These are phyloP conservation scores for Cladosporium cucumerinum DNA, from an alignment of 2,329 filamentous ascomycete species.

Conservation along the genomic window DNA sequence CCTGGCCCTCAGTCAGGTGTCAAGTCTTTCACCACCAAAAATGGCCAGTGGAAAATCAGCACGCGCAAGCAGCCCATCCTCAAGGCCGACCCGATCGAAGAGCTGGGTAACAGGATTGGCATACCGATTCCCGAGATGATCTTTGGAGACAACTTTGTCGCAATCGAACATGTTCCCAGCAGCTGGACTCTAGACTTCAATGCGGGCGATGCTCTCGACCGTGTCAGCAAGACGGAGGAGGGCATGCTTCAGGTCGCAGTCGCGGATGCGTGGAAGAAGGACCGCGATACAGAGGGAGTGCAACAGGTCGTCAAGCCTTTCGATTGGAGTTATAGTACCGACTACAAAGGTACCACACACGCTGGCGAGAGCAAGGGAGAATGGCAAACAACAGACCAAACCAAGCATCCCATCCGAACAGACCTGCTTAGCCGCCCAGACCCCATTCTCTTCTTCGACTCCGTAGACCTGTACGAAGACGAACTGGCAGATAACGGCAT, in stretches of 20 bases:
- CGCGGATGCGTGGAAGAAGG: slow-evolving; percentile 80
- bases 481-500: slow-evolving; percentile 98
- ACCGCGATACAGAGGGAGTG: slow-evolving; percentile 73
- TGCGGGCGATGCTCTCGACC: slow-evolving; percentile 81
- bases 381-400: slow-evolving; percentile 31
- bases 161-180: slow-evolving; percentile 68
- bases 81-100: slow-evolving; percentile 84
- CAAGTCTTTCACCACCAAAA: slow-evolving; percentile 26
- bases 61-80: slow-evolving; percentile 92
- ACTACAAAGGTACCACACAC: slow-evolving; percentile 70
- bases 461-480: slow-evolving; percentile 94
- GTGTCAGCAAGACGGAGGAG: slow-evolving; percentile 88
- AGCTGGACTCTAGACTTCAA: slow-evolving; percentile 79
- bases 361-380: slow-evolving; percentile 16
- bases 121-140: slow-evolving; percentile 98
- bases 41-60: slow-evolving; percentile 52
- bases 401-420: slow-evolving; percentile 67
- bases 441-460: slow-evolving; percentile 94
- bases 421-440: slow-evolving; percentile 84
- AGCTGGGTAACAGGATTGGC: slow-evolving; percentile 71
- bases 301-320: slow-evolving; percentile 93
- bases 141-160: slow-evolving; percentile 88
- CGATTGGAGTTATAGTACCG: slow-evolving; percentile 95
- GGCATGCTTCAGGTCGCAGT: slow-evolving; percentile 93
- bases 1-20: slow-evolving; percentile 17